Evolutionary conservation across 139 green algal species (phyloP), one percentile per base, ranked within the genome.

Genomic region (Ulvella scutata): DNA sequence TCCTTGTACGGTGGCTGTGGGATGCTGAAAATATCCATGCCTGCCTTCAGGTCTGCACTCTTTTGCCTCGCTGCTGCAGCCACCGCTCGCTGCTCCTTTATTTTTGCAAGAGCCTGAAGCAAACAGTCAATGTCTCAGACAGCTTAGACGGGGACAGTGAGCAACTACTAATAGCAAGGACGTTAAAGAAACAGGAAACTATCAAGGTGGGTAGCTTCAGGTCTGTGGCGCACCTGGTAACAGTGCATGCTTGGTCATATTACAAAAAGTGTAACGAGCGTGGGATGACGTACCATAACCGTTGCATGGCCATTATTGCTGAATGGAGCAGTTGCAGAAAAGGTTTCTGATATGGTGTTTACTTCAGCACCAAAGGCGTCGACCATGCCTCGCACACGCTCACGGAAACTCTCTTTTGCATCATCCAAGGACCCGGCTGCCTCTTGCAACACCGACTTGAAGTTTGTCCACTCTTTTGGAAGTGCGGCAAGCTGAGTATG

Each of bases 21-120:
- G 4, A 95, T 90, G 75, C 74, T 78, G 83, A 96, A 96, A 76
- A 96, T 95, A 72, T 94, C 89, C 87, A 95, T 90, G 77, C 91
- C 91, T 21, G 74, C 44, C 81, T 91, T 91, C 76, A 94, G 83
- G 43, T 95, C 90, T 7, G 38, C 33, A 2, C 80, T 80, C 77
- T 81, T 81, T 2, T 51, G 38, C 40, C 76, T 38, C 23, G 77
- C 80, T 2, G 76, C 75, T 33, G 74, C 75, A 3, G 80, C 73
- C 31, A 67, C 17, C 7, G n/a, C 33, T 23, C 51, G 51, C 51
- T 67, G 51, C 51, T 67, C 51, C 17, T 67, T 67, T n/a, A 67
- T 67, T 26, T 67, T 67, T n/a, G 51, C 9, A n/a, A 67, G 33
- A 26, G 51, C 51, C 51, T 67, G 51, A 26, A 67, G n/a, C 51